A percentile compares a stretch with the other conserved stretches of the same genome.
phyloP scores from a whole-genome alignment of 805 yeast genomes.

The Barnettozyma sucrosica region DNA sequence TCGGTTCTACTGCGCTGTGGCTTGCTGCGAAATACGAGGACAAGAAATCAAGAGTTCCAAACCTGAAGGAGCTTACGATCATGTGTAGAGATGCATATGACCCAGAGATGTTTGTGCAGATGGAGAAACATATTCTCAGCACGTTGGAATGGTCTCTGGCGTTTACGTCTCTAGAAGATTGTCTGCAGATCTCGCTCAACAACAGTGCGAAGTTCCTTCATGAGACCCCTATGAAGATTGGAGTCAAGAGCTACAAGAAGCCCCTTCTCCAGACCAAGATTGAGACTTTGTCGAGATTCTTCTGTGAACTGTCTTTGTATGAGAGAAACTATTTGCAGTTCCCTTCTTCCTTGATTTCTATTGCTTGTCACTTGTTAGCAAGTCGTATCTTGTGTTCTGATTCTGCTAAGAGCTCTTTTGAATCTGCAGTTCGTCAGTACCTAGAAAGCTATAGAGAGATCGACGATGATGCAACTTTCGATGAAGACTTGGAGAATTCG shows the following conservation, averaged over 20 bases:
- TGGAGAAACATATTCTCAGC: constrained; percentile 70
- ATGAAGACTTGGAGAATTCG: constrained; percentile 22
- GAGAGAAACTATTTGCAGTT: constrained; percentile 42
- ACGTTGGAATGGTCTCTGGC: constrained; percentile 60
- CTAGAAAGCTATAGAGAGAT: constrained; percentile 11
- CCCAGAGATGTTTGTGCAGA: constrained; percentile 58
- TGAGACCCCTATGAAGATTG: constrained; percentile 20
- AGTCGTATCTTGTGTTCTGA: constrained; percentile 38
- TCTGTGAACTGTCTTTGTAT: constrained; percentile 49
- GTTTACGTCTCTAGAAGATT: constrained; percentile 25
- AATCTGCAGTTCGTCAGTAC: constrained; percentile 11
- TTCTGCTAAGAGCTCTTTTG: constrained; percentile 20
- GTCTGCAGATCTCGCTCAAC: constrained; percentile 21
- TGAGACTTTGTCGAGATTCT: constrained; percentile 37
- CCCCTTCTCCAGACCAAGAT: constrained; percentile 10
- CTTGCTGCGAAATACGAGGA: constrained; percentile 76
- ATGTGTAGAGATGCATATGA: constrained; percentile 65
- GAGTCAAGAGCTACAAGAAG: constrained; percentile 14
- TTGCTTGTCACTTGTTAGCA: constrained; percentile 46
- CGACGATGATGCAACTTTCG: constrained; percentile 23
- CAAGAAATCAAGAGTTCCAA: constrained; percentile 60
- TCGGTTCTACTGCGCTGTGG: constrained; percentile 85
- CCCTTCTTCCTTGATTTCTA: constrained; percentile 41
- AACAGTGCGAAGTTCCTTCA: constrained; percentile 9
- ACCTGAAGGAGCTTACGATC: constrained; percentile 55